Conservation (phyloP, 2,329 filamentous ascomycete genomes). For the Hypoxylon sp. region DNA sequence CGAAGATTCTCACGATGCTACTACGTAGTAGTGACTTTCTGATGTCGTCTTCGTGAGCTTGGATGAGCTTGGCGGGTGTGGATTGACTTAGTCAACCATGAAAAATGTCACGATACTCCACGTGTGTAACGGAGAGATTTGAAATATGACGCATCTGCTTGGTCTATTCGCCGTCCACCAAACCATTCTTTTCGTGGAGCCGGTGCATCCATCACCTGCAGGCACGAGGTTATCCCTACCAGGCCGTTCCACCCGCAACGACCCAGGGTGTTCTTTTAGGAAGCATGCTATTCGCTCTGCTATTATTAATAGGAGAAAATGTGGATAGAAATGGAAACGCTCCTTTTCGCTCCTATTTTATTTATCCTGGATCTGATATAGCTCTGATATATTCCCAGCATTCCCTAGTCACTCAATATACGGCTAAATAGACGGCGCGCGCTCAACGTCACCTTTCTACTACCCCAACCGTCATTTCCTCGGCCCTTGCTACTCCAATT, state of each 20-base stretch:
- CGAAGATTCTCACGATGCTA: constrained; percentile 34
- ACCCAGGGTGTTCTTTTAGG: constrained; percentile 22
- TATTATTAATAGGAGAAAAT: constrained; percentile 47
- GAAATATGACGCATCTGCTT: constrained; percentile 46
- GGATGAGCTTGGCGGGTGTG: constrained; percentile 36
- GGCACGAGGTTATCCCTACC: constrained; percentile 43
- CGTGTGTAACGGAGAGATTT: constrained; percentile 37
- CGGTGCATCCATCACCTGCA: constrained; percentile 43
- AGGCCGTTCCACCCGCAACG: constrained; percentile 14
- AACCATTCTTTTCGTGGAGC: constrained; percentile 33
- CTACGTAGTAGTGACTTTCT: constrained; percentile 31
- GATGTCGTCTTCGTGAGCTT: constrained; percentile 36
- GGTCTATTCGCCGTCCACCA: constrained; percentile 35
- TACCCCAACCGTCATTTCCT: constrained; percentile 42
- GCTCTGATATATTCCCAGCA: constrained; percentile 42
- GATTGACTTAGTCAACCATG: constrained; percentile 38
- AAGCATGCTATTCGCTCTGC: constrained; percentile 43
- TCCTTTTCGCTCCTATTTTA: constrained; percentile 42
- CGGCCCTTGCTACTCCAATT: constrained; percentile 47
- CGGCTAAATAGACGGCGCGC: constrained; percentile 51
- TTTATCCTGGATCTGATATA: constrained; percentile 47
- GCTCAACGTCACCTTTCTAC: constrained; percentile 48
- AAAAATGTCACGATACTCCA: constrained; percentile 38
- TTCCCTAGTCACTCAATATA: constrained; percentile 45
- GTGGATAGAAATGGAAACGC: constrained; percentile 39